Evolutionary conservation across 83 land plant species (phyloP).

Genomic region (Diphasiastrum complanatum): DNA sequence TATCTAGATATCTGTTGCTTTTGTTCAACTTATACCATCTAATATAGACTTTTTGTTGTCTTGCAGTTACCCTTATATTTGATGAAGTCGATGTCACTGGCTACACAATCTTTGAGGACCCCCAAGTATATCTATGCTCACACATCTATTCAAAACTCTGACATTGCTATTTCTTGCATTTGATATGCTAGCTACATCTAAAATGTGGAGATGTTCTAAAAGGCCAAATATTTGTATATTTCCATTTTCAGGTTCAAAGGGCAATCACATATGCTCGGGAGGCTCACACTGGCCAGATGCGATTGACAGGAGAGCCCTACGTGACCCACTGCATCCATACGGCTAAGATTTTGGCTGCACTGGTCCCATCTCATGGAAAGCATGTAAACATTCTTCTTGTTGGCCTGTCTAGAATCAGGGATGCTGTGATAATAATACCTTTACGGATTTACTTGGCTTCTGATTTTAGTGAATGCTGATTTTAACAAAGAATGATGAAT

Average conservation of each 20-base stretch:
- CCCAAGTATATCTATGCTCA: conserved; percentile 37
- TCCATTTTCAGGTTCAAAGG: conserved; percentile 61
- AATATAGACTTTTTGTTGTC: conserved; percentile 4
- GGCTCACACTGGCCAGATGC: conserved; percentile 81
- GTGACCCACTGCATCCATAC: conserved; percentile 88
- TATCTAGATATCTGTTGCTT: neutral
- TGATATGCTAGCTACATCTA: too few relatives aligned
- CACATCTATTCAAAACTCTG: too few relatives aligned
- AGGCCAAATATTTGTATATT: conserved; percentile 19
- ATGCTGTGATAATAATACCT: too few relatives aligned
- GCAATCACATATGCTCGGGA: conserved; percentile 81
- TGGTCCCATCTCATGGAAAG: conserved; percentile 72
- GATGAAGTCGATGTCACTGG: conserved; percentile 96
- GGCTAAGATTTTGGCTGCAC: conserved; percentile 75
- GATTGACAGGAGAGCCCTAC: conserved; percentile 92
- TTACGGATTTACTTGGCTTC: too few relatives aligned
- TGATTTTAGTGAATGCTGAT: too few relatives aligned
- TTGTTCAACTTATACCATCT: neutral
- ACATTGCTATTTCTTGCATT: too few relatives aligned
- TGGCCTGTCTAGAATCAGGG: neutral
- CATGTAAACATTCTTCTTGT: conserved; percentile 39
- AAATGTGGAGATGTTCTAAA: neutral
- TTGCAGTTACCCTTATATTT: conserved; percentile 50
- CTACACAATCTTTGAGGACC: conserved; percentile 59
- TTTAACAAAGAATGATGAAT: too few relatives aligned